Evolutionary conservation across 129 eudicot species (phyloP).

Genomic region (Arctium minus): DNA sequence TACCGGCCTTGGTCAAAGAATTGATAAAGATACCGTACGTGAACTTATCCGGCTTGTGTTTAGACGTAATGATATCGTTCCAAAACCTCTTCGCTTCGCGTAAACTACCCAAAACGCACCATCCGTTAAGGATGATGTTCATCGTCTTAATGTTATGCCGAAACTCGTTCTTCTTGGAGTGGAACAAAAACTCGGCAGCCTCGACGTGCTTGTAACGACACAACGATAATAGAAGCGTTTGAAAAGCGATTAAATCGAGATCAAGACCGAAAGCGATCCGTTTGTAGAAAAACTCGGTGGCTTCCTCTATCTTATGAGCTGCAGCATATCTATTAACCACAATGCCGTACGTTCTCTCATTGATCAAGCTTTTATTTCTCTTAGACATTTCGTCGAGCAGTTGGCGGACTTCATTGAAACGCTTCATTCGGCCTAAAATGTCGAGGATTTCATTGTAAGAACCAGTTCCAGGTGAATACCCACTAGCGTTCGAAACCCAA

Average conservation of each 20-base stretch:
- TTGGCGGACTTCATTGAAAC: constrained; percentile 45
- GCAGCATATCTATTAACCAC: constrained; percentile 66
- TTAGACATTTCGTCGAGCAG: constrained; percentile 92
- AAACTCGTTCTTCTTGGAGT: constrained; percentile 46
- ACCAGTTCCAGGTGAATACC: constrained; percentile 40
- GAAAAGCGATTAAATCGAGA: constrained; percentile 64
- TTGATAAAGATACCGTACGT: constrained; percentile 77
- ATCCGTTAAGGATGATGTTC: constrained; percentile 81
- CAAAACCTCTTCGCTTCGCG: constrained; percentile 78
- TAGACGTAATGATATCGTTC: constrained; percentile 62
- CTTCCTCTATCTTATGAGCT: constrained; percentile 72
- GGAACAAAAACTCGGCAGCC: constrained; percentile 69
- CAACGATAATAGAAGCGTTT: constrained; percentile 57
- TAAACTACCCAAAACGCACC: constrained; percentile 76
- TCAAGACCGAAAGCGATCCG: constrained; percentile 54
- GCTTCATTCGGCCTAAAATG: constrained; percentile 60
- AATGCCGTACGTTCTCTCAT: constrained; percentile 57
- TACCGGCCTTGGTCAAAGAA: constrained; percentile 63
- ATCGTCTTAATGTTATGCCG: constrained; percentile 54
- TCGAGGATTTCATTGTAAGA: constrained; percentile 63
- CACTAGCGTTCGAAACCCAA: constrained; percentile 48
- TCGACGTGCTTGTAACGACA: constrained; percentile 93
- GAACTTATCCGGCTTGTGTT: constrained; percentile 54
- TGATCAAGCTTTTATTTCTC: constrained; percentile 34
- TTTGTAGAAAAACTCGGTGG: constrained; percentile 51